Base-by-base conservation (phyloP, 768 basidiomycete genomes). In the Trametes coccinea region DNA sequence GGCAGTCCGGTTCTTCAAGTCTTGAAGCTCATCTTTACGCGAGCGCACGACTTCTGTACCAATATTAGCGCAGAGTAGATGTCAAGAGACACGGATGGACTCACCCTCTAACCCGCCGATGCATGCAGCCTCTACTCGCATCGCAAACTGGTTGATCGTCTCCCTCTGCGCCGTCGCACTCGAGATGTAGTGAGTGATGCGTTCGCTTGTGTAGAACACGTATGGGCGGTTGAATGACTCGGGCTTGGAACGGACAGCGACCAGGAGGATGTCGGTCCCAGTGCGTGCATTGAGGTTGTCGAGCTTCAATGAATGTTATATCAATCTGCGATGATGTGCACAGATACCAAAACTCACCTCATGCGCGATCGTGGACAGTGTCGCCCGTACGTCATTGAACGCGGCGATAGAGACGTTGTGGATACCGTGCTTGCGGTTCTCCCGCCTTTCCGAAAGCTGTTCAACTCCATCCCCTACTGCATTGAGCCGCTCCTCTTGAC, bases 371-470 rank as follows among this genome's bases (percentile, higher is more conserved):
- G 9, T 44, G 3, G 33, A 41, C 0, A 65, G 44, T 0, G 50
- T 61, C 0, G 45, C 52, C 1, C 60, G 46, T 16, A 44, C 39
- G 41, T 65, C 64, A 33, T 65, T 50, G 64, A 61, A 65, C 2
- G 49, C 30, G 41, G 37, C 41, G 30, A 62, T 3, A 0, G 56
- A 4, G 17, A 54, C 47, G 27, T 62, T 65, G 17, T 61, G 62
- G 9, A 57, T 14, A 17, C 39, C 52, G 1, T 41, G 34, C 30
- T 55, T 40, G 14, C 52, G 39, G 7, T 43, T 54, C 52, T 55
- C 29, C 11, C 43, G 52, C 2, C 51, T 57, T 6, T 54, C 62
- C 17, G 2, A 27, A 0, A 59, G 45, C 37, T 53, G 8, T 30
- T 49, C 27, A 14, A 59, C 17, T 5, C n/a, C 31, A 34, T 54